Conservation (phyloP, 2,329 filamentous ascomycete genomes). For the Tolypocladium inflatum region DNA sequence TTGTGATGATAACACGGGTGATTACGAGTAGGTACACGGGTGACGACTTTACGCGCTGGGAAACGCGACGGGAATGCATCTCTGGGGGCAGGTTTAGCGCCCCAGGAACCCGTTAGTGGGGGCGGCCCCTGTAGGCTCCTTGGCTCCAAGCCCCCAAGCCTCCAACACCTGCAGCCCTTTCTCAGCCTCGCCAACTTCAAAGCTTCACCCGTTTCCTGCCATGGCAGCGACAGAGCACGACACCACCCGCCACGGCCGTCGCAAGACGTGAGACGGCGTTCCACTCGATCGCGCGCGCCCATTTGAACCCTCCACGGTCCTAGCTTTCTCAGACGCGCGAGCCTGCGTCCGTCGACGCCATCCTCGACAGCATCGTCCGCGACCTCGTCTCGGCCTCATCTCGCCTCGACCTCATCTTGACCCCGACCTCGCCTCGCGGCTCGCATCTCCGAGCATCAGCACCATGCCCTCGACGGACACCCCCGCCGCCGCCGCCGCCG, state of each 20-base stretch:
- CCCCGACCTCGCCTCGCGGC: background rate
- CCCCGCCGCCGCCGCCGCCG: background rate
- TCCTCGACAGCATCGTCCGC: background rate
- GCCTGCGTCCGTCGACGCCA: background rate
- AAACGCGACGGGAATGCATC: no score
- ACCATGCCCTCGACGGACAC: background rate
- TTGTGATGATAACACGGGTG: no score
- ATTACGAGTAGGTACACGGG: no score
- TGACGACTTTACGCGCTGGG: background rate
- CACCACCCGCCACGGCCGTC: background rate
- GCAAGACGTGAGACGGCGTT: background rate
- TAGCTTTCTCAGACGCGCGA: background rate
- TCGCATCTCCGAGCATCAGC: background rate
- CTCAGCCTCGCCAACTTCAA: background rate
- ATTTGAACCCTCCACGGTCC: background rate
- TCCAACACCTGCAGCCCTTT: background rate
- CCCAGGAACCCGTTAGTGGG: background rate
- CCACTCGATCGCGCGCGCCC: background rate
- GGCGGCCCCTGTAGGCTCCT: background rate
- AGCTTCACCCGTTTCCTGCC: background rate
- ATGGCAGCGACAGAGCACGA: background rate
- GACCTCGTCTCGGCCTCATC: no score
- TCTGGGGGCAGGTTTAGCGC: background rate
- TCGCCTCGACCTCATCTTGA: no score
- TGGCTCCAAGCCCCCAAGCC: no score